Evolutionary conservation across 73 alveolate genomes (phyloP).

Genomic region (Strombidium stylifer): DNA sequence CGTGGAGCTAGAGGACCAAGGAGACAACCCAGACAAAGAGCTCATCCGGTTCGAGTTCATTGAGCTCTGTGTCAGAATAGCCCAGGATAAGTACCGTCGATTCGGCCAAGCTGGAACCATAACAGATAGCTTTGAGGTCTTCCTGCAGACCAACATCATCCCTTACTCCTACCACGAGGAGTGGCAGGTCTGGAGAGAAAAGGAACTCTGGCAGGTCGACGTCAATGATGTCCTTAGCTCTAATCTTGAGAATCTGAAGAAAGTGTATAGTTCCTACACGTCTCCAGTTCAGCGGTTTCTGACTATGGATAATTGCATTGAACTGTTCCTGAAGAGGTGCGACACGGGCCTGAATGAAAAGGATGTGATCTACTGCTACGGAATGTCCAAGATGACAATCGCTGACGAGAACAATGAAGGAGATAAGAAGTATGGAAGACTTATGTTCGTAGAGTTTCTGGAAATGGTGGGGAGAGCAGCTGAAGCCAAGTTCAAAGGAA

Average conservation of each 20-base stretch:
- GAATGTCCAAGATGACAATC: constrained; percentile 29
- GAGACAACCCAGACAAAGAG: constrained; percentile 52
- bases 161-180: constrained; percentile 14
- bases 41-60: constrained; percentile 64
- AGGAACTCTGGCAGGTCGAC: constrained; percentile 29
- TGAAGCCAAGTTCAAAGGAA: not conserved
- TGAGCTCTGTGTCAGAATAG: constrained; percentile 67
- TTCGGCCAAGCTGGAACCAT: constrained; percentile 26
- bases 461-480: constrained; percentile 25
- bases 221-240: constrained; percentile 41
- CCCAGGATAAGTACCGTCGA: constrained; percentile 45
- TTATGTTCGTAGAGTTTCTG: constrained; percentile 23
- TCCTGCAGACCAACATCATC: constrained; percentile 20
- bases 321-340: no score
- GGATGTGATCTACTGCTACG: constrained; percentile 22
- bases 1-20: constrained; percentile 52
- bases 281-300: no score
- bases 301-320: no score
- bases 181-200: constrained; percentile 11
- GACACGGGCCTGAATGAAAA: not conserved
- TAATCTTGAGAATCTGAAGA: constrained; percentile 5
- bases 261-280: no score
- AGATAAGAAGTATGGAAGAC: not conserved
- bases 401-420: constrained; percentile 17
- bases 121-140: constrained; percentile 10